Percentiles rank a stretch among this genome's conserved stretches.
Evolutionary conservation across 345 rosid species (phyloP).

Genomic region (Nasturtium officinale): DNA sequence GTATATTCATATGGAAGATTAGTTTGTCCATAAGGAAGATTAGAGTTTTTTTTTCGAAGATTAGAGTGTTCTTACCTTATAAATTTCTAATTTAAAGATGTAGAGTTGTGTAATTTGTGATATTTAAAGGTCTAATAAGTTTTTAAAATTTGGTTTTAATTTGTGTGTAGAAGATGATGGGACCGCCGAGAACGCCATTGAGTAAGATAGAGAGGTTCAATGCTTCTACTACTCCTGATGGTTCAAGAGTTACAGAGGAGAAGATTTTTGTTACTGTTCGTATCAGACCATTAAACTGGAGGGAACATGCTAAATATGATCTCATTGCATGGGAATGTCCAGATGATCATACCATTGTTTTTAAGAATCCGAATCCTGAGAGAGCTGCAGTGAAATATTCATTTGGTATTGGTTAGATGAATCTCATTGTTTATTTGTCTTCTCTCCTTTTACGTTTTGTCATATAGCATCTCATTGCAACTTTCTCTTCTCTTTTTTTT

Average conservation of each 20-base stretch:
- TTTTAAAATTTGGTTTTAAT: conserved; percentile 8
- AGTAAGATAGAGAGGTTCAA: conserved; percentile 55
- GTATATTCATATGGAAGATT: no score
- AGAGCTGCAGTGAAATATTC: conserved; percentile 48
- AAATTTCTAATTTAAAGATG: not conserved
- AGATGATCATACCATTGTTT: conserved; percentile 61
- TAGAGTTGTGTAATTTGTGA: not conserved
- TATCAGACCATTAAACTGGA: conserved; percentile 76
- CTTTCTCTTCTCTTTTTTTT: not conserved
- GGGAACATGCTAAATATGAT: conserved; percentile 85
- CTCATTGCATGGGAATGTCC: conserved; percentile 93
- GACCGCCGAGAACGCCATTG: conserved; percentile 70
- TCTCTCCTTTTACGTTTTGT: not conserved
- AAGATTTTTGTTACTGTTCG: conserved; percentile 86
- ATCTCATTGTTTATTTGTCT: not conserved
- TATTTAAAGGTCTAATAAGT: not conserved
- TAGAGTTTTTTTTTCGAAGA: not conserved
- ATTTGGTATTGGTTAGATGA: conserved; percentile 58
- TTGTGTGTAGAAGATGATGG: conserved; percentile 51
- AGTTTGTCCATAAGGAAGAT: no score
- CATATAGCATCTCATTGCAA: not conserved
- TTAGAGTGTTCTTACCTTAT: not conserved
- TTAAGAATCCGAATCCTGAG: conserved; percentile 70
- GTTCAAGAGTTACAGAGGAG: conserved; percentile 68
- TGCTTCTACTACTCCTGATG: conserved; percentile 61